Base-by-base conservation (phyloP, 164 flowering plant species). In the Akebia trifoliata region DNA sequence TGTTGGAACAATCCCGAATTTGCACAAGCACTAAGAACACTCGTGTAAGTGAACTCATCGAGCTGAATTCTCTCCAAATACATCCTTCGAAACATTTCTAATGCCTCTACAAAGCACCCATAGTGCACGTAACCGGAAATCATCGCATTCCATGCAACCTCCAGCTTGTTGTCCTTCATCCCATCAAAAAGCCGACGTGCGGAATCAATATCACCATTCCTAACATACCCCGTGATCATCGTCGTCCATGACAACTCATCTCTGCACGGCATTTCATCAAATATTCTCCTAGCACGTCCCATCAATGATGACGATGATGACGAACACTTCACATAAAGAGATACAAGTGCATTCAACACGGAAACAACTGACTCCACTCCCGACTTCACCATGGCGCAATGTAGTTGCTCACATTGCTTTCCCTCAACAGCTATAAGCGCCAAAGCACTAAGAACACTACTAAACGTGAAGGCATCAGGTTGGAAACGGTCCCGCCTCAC, bases 241-340 rank as follows among this genome's bases (percentile, higher is more conserved):
- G 87, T 82, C 0, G 91, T 86, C 87, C 87, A 84, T 0, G 96
- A 49, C 54, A 86, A 55, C 56, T 89, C 90, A 70, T 86, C 87
- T 56, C 59, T 82, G 36, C 32, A 44, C 0, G 55, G 59, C 85
- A 84, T 81, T 53, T 73, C 85, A 56, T 80, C 78, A 72, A 89
- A 86, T 52, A 89, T n/a, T 62, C 61, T 74, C 45, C 80, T 66
- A 35, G 88, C 90, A 14, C 73, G 58, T 22, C 29, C 61, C 75
- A 77, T 55, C 43, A 74, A 62, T 6, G 57, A 50, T 4, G 79
- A 53, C 5, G 35, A 49, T 29, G 50, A 66, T 25, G 74, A 69
- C 0, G 79, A 76, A 50, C 88, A 82, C 68, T 76, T 82, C 30
- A 86, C 76, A 54, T 86, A 86, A 50, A 75, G 74, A 11, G 87